Conservation (phyloP, 1,284 basidiomycete species). For the Schizophyllum amplum region DNA sequence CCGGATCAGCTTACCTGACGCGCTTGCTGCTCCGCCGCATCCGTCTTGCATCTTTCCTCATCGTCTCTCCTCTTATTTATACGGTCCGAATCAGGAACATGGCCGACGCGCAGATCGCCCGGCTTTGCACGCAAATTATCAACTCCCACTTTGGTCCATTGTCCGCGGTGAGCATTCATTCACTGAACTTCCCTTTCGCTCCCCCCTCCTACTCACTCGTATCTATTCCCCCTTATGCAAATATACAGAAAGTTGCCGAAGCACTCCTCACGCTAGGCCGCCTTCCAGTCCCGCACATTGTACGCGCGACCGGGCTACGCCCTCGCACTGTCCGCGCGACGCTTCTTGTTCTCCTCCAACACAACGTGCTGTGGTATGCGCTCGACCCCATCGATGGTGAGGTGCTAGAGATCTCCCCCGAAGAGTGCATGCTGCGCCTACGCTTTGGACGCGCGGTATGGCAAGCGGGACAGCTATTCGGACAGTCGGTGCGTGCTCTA, state of each 20-base stretch:
- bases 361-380: slow-evolving; percentile 86
- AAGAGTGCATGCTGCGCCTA: slow-evolving; percentile 73
- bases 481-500: slow-evolving; percentile 48
- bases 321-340: slow-evolving; percentile 64
- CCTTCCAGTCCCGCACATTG: slow-evolving; percentile 63
- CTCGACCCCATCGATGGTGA: slow-evolving; percentile 68
- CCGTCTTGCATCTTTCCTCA: slow-evolving; percentile 1
- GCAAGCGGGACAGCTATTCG: slow-evolving; percentile 63
- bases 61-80: slow-evolving; percentile 1
- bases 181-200: not conserved
- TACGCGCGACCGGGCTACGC: slow-evolving; percentile 61
- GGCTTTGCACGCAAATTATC: slow-evolving; percentile 70
- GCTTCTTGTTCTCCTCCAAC: slow-evolving; percentile 83
- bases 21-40: slow-evolving; percentile 4
- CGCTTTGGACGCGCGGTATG: slow-evolving; percentile 78
- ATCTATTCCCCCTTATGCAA: not conserved
- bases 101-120: slow-evolving; percentile 65
- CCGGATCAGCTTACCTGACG: not conserved
- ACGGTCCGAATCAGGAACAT: slow-evolving; percentile 26
- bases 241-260: slow-evolving; percentile 65
- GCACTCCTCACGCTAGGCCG: slow-evolving; percentile 82
- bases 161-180: slow-evolving; percentile 54
- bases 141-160: slow-evolving; percentile 74
- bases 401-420: slow-evolving; percentile 69
- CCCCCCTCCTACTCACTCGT: slow-evolving; percentile 8